A percentile compares a stretch with the other conserved stretches of the same genome.
Conservation (phyloP, 257 asterid genomes). For the Primulina huaijiensis region DNA sequence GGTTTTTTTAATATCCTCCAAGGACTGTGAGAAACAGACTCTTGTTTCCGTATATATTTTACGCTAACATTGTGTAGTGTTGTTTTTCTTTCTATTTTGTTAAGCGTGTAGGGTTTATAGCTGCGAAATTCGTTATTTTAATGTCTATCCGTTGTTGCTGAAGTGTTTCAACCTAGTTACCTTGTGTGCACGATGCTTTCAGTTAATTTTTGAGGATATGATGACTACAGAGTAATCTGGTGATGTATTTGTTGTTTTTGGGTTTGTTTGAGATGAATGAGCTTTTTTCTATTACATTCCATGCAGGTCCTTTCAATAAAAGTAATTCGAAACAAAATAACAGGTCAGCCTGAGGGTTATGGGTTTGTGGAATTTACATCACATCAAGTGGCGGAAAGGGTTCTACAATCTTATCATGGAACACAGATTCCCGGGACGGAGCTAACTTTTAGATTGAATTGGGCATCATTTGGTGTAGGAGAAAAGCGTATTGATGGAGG, state of each 20-base stretch:
- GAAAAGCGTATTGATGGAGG: constrained; percentile 77
- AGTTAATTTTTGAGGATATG: not conserved
- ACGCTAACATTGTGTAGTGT: not conserved
- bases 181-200: not conserved
- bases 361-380: constrained; percentile 88
- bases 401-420: constrained; percentile 82
- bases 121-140: not conserved
- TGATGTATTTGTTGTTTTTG: not conserved
- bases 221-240: not conserved
- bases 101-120: not conserved
- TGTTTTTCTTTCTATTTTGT: constrained; percentile 1
- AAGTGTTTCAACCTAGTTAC: not conserved
- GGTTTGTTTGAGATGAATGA: constrained; percentile 7
- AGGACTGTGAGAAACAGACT: not conserved
- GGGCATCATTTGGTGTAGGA: constrained; percentile 98
- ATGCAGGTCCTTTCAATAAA: constrained; percentile 83
- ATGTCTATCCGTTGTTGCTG: not conserved
- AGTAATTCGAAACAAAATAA: constrained; percentile 85
- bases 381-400: constrained; percentile 80
- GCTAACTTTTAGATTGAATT: constrained; percentile 86
- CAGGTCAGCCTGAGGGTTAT: constrained; percentile 94
- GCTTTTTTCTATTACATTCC: constrained; percentile 6
- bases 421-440: constrained; percentile 95
- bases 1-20: too few relatives aligned
- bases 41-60: constrained; percentile 5